These are phyloP conservation scores for Papilionanthe hybrid DNA, from an alignment of 116 monocot species.

Conservation along the genomic window DNA sequence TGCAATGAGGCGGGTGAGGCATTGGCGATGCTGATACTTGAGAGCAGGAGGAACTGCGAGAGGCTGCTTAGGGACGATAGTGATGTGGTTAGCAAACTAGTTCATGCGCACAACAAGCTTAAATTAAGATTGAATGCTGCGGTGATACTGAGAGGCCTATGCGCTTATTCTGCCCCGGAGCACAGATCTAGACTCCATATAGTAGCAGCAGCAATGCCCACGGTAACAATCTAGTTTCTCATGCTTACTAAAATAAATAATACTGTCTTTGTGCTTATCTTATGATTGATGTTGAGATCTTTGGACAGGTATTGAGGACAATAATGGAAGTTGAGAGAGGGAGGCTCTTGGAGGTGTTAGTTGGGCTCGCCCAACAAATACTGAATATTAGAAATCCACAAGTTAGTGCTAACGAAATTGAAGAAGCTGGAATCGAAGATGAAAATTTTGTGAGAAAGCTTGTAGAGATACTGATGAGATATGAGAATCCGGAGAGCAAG, in stretches of 20 bases:
- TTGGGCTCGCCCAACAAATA: conserved; percentile 56
- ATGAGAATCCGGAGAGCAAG: conserved; percentile 27
- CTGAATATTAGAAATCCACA: conserved; percentile 12
- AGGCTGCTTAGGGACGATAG: conserved; percentile 17
- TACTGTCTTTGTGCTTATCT: no score
- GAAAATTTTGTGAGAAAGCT: conserved; percentile 18
- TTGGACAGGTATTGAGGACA: conserved; percentile 28
- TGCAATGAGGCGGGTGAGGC: conserved; percentile 48
- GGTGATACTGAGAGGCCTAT: conserved; percentile 59
- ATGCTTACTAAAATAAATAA: no score
- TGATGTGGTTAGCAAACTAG: conserved; percentile 23
- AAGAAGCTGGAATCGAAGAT: conserved; percentile 17
- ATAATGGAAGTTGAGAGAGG: conserved; percentile 37
- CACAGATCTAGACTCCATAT: conserved; percentile 13
- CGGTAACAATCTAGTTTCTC: no score
- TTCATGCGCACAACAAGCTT: conserved; percentile 22
- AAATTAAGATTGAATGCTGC: conserved; percentile 29
- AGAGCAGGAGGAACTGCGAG: no score
- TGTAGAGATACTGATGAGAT: conserved; percentile 23
- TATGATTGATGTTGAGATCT: no score
- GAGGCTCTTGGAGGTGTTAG: conserved; percentile 44
- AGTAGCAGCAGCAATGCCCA: conserved; percentile 32
- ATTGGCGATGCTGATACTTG: conserved; percentile 51
- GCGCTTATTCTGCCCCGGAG: conserved; percentile 33
- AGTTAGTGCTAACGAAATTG: conserved; percentile 16